Evolutionary conservation across 352 stramenopile genomes (phyloP), one percentile per base, ranked within the genome.

Genomic region (Phytophthora ohioensis): DNA sequence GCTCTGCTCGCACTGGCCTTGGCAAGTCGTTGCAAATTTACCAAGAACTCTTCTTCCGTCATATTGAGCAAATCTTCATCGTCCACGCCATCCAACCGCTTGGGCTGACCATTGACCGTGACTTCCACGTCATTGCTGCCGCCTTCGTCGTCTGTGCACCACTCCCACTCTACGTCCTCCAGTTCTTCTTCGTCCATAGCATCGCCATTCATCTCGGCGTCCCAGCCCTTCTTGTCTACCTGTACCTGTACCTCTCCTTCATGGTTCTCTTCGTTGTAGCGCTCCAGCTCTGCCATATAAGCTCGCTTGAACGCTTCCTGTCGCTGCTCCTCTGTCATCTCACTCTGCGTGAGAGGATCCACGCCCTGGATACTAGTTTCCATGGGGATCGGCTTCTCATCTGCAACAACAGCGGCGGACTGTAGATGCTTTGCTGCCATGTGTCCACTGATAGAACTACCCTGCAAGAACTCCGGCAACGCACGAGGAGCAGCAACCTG

Each of bases 381-480:
- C 17, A 83, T 68, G 21, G 76, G 42, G 11, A 60, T 57, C 6
- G 79, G 39, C 38, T 81, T 64, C 58, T 92, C 73, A 21, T 80
- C 69, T 30, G 66, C 66, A 12, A 69, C 75, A 36, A 56, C 66
- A 12, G 75, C 70, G 5, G 68, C 69, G 17, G 75, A 48, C 61
- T 92, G 80, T 17, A 91, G 59, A 56, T 97, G 86, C 57, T 97
- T 97, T 3, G 88, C 85, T 15, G 85, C 88, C 78, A 97, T 87
- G 63, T 97, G 87, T 0, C 88, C 87, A 79, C 88, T 97, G 69
- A 97, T 97, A 0, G 83, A 93, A 58, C 88, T 97, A 21, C 88
- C 88, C 47, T 91, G 69, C 17, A 97, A 74, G 45, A 95, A 95
- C 38, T 93, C 88, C 5, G 90, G 90, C 15, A 97, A 64, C 0